A percentile compares a stretch with the other conserved stretches of the same genome.
These are phyloP conservation scores for Plasmodium knowlesi DNA, from an alignment of 169 alveolate genomes.

Conservation along the genomic window DNA sequence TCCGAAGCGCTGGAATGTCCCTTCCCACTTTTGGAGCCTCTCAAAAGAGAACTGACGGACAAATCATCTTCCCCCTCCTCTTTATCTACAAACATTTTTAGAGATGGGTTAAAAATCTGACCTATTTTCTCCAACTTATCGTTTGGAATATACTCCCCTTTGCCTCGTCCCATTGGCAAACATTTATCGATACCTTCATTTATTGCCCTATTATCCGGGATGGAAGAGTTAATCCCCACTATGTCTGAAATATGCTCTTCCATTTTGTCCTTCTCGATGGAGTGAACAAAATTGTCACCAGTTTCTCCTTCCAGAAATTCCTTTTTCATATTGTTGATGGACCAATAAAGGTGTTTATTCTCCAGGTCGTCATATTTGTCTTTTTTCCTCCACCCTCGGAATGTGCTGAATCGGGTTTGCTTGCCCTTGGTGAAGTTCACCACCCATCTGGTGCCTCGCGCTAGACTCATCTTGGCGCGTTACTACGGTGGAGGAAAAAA, in stretches of 20 bases:
- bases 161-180: background rate
- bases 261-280: slow-evolving; percentile 27
- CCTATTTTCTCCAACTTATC: slow-evolving; percentile 28
- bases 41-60: background rate
- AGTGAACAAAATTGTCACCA: slow-evolving; percentile 24
- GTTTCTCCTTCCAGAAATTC: slow-evolving; percentile 19
- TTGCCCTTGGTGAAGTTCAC: slow-evolving; percentile 5
- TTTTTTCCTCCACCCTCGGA: slow-evolving; percentile 22
- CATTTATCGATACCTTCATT: slow-evolving; percentile 30
- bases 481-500: background rate
- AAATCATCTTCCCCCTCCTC: background rate
- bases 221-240: slow-evolving; percentile 30
- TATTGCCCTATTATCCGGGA: slow-evolving; percentile 27
- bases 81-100: slow-evolving; percentile 22
- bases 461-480: background rate
- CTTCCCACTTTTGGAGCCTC: background rate
- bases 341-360: slow-evolving; percentile 65
- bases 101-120: slow-evolving; percentile 43
- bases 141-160: background rate
- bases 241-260: slow-evolving; percentile 52
- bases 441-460: background rate
- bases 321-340: slow-evolving; percentile 48
- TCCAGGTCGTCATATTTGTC: slow-evolving; percentile 67
- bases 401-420: slow-evolving; percentile 13
- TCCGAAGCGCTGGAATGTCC: background rate